Evolutionary conservation across 23 red algal genomes (phyloP), one percentile per base, ranked within the genome.

Genomic region (Gracilaria gracilis): DNA sequence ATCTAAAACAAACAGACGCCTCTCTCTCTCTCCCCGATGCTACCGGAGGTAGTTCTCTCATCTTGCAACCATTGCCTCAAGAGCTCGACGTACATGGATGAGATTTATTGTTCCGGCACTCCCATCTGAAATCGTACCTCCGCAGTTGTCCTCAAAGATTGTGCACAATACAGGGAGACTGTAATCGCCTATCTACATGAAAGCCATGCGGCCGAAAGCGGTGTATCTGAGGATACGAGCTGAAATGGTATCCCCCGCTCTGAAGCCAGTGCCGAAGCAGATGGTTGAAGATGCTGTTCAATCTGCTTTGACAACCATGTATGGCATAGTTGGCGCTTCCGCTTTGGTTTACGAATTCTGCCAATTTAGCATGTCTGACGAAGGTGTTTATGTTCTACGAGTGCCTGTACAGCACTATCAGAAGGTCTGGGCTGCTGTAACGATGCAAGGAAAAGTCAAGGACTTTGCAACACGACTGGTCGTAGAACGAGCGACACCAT

Each of bases 161-260:
- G n/a, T n/a, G n/a, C n/a, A n/a, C n/a, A n/a, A n/a, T n/a, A n/a
- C n/a, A n/a, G n/a, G n/a, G n/a, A n/a, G 62, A 29, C 7, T 13
- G 2, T 24, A 62, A 29, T 14, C 59, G 27, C 24, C 24, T 16
- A 73, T 11, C 5, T 7, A 40, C 23, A 77, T 51, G 72, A 77
- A 51, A 31, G 72, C 46, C 9, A 29, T 48, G 42, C 38, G 46
- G n/a, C 72, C 72, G 1, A 77, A 51, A 77, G 5, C 16, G 4
- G 72, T 77, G 23, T 77, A 77, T 31, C 46, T 77, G 34, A 77
- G 50, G 72, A 50, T 77, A 77, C 38, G 72, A 49, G 72, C 72
- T 51, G 72, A 77, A 77, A 50, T 77, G 42, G 72, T 3, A 20
- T 50, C 40, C 38, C 72, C 72, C 6, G 0, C 72, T 0, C 9